phyloP scores from a whole-genome alignment of 345 rosid species.

The Syzygium aqueum region DNA sequence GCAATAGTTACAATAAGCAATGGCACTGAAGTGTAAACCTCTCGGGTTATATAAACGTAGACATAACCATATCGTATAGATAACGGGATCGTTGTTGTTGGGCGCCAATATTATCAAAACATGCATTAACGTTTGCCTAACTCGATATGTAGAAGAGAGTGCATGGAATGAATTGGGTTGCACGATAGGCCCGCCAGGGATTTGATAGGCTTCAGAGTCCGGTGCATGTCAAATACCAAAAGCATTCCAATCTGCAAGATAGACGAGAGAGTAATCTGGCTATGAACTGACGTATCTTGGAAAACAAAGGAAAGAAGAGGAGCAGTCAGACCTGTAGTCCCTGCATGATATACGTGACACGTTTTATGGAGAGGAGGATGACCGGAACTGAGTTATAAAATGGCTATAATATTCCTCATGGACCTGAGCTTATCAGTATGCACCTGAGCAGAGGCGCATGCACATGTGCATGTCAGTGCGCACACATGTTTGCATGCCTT shows the following conservation, averaged over 20 bases:
- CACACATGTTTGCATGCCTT: not conserved
- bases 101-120: too few species aligned
- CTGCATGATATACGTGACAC: constrained; percentile 48
- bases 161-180: constrained; percentile 74
- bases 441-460: not conserved
- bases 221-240: constrained; percentile 73
- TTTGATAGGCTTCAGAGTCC: constrained; percentile 50
- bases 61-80: too few species aligned
- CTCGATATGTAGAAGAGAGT: constrained; percentile 25
- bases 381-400: not conserved
- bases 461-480: not conserved
- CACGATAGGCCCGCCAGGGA: constrained; percentile 44
- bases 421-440: not conserved
- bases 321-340: constrained; percentile 54
- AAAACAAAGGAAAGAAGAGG: not conserved
- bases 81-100: too few species aligned
- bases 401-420: not conserved
- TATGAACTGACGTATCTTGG: not conserved
- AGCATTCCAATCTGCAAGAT: constrained; percentile 59
- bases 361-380: not conserved
- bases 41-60: too few species aligned
- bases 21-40: too few species aligned
- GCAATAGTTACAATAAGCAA: too few species aligned
- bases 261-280: not conserved
- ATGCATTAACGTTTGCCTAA: too few species aligned